These are phyloP conservation scores for Prototheca cutis DNA, from an alignment of 163 green algal genomes.

Conservation along the genomic window DNA sequence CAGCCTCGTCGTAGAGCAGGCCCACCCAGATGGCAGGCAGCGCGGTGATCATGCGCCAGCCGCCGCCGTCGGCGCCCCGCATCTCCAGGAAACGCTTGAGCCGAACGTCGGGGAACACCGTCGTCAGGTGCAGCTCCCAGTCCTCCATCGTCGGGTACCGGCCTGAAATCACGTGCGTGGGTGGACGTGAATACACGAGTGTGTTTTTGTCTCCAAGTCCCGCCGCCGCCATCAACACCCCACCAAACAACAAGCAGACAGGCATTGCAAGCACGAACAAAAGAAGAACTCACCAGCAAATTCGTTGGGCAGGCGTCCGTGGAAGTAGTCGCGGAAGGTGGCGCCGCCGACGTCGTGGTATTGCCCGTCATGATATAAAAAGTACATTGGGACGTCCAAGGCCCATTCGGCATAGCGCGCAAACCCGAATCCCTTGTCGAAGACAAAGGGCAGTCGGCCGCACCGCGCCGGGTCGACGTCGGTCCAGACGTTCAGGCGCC, in stretches of 20 bases:
- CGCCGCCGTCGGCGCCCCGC: constrained; percentile 87
- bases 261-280: too few species aligned
- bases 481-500: constrained; percentile 80
- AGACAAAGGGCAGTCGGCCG: constrained; percentile 82
- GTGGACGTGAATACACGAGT: too few species aligned
- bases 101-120: constrained; percentile 91
- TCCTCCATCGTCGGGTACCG: constrained; percentile 79
- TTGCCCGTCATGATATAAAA: constrained; percentile 79
- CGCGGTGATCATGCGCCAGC: constrained; percentile 80
- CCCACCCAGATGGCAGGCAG: constrained; percentile 90
- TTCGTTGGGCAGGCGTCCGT: constrained; percentile 65
- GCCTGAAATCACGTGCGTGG: constrained; percentile 52
- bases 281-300: too few species aligned
- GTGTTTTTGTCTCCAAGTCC: too few species aligned
- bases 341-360: constrained; percentile 79
- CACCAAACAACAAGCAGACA: too few species aligned
- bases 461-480: constrained; percentile 77
- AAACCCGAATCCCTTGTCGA: constrained; percentile 83
- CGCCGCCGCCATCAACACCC: too few species aligned
- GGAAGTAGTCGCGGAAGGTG: constrained; percentile 91
- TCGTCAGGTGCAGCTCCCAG: constrained; percentile 94
- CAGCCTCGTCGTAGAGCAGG: constrained; percentile 81
- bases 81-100: constrained; percentile 97
- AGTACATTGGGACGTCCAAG: constrained; percentile 99
- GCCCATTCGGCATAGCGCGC: constrained; percentile 89